Conservation (phyloP, 2,329 filamentous ascomycete genomes). For the Cordyceps cicadae region DNA sequence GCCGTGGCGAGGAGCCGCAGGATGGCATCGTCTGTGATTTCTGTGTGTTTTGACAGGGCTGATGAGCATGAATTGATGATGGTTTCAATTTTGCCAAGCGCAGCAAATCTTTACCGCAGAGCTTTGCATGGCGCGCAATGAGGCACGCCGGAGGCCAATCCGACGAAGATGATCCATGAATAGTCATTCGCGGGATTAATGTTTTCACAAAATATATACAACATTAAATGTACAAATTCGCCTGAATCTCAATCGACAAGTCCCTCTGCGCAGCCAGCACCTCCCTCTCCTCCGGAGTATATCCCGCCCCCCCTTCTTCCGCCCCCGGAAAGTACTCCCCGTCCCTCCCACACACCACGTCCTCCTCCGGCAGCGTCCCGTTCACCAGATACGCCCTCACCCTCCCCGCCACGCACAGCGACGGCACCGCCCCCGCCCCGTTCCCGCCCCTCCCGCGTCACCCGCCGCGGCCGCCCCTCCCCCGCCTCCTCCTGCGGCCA, state of each 20-base stretch:
- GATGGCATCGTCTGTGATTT: not conserved
- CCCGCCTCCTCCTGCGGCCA: too few species aligned
- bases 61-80: not conserved
- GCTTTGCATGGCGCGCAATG: not conserved
- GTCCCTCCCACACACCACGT: conserved; percentile 31
- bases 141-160: not conserved
- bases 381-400: conserved; percentile 29
- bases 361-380: conserved; percentile 28
- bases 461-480: too few species aligned
- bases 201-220: too few species aligned
- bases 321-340: conserved; percentile 29
- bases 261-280: conserved; percentile 12
- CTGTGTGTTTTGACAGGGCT: not conserved
- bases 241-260: not conserved
- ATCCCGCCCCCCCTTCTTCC: not conserved
- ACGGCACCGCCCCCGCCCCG: conserved; percentile 30
- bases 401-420: conserved; percentile 27
- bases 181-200: too few species aligned
- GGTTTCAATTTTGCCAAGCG: not conserved
- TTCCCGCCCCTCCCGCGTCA: conserved; percentile 35
- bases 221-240: not conserved
- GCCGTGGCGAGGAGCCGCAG: not conserved
- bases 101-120: not conserved
- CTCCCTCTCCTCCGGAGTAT: conserved; percentile 9
- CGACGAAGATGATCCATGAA: not conserved